Evolutionary conservation across 108 stramenopile species (phyloP), one percentile per base, ranked within the genome.

Genomic region (Mayamaea pseudoterrestris): DNA sequence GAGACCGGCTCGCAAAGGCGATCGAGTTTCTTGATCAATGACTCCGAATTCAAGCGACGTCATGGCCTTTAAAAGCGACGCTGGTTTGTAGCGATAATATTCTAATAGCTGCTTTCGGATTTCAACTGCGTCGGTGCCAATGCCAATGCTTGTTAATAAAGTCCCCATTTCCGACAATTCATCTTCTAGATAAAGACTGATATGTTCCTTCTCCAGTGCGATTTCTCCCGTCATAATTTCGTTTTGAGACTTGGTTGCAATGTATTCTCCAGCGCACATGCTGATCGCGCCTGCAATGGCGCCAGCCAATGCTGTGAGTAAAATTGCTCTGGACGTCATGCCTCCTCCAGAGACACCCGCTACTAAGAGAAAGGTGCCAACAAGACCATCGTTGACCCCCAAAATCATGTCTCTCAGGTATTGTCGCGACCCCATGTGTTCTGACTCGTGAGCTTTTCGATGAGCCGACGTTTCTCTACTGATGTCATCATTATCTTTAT

Each of bases 181-280:
- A 51, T 75, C 68, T 12, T 44, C 36, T 16, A 60, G 63, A 35
- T 64, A 61, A 1, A 74, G 42, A 20, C 41, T 42, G 18, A 85
- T 64, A 37, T 85, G 83, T 12, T 51, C 44, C 36, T 72, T 44
- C 49, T 85, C 83, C 18, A 85, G 35, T 35, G 61, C 68, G 30
- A 80, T 72, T 62, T 85, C 83, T 28, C 83, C 83, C 7, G 29
- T 44, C 59, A 84, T 60, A 1, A 85, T 78, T 51, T 85, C 76
- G 50, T 85, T 78, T 66, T 85, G 83, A 45, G 58, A 61, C 53
- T 85, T 85, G 9, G 83, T 85, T 18, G 83, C 83, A 2, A 85
- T 71, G 45, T 59, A 84, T 53, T 85, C 83, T 17, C 83, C 83
- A 9, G 83, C 76, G 40, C 63, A 67, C 83, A 85, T 85, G 35